phyloP scores from a whole-genome alignment of 768 basidiomycete species.

The Amanita fuliginea region DNA sequence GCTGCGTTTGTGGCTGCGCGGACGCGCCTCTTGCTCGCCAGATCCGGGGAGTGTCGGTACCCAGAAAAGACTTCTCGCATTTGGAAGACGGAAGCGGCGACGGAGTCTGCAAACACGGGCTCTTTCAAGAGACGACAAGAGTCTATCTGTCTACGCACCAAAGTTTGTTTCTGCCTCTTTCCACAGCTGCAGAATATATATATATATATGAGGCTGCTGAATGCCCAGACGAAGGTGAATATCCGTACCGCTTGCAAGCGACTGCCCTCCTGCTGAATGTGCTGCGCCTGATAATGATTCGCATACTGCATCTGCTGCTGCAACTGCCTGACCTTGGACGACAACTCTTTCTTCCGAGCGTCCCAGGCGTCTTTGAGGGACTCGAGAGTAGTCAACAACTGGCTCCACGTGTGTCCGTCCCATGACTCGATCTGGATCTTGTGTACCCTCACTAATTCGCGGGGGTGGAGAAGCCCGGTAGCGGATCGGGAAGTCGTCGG shows the following conservation, averaged over 20 bases:
- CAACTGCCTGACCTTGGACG: slow-evolving; percentile 31
- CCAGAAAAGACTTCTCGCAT: slow-evolving; percentile 63
- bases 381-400: slow-evolving; percentile 52
- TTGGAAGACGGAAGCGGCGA: slow-evolving; percentile 64
- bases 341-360: slow-evolving; percentile 43
- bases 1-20: slow-evolving; percentile 74
- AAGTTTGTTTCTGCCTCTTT: slow-evolving; percentile 44
- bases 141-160: slow-evolving; percentile 24
- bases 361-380: slow-evolving; percentile 59
- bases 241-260: slow-evolving; percentile 47
- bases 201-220: neutral
- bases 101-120: slow-evolving; percentile 34
- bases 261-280: slow-evolving; percentile 43
- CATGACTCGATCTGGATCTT: slow-evolving; percentile 63
- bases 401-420: slow-evolving; percentile 65
- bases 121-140: neutral
- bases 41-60: slow-evolving; percentile 66
- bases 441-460: slow-evolving; percentile 53
- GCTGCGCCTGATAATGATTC: slow-evolving; percentile 29
- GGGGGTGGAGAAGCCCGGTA: slow-evolving; percentile 45
- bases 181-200: slow-evolving; percentile 25
- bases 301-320: slow-evolving; percentile 34
- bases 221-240: slow-evolving; percentile 10
- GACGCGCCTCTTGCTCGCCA: slow-evolving; percentile 62
- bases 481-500: slow-evolving; percentile 19